Base-by-base conservation (phyloP, 768 basidiomycete genomes). In the Leccinellum rugosiceps region DNA sequence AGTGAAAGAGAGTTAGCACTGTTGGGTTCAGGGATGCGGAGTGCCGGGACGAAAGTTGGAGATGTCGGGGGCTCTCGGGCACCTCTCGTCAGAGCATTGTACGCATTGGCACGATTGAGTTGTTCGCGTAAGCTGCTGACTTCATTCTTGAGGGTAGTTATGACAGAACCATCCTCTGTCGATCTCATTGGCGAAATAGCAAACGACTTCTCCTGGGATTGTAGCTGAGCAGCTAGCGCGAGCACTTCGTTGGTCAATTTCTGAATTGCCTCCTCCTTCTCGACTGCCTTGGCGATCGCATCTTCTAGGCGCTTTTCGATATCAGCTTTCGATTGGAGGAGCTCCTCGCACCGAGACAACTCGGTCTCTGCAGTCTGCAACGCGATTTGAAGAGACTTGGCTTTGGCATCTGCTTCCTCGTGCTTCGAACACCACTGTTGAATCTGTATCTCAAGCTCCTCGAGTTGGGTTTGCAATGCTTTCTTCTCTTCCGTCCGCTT, bases 81-180 rank as follows among this genome's bases (percentile, higher is more conserved):
- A 30, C 88, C 85, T 62, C 87, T 84, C 11, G 92, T 94, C 51
- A 97, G 81, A 15, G 84, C 81, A 64, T 94, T 92, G 64, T 97
- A 82, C 9, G 97, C 93, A 68, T 95, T 94, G n/a, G 93, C 86
- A 31, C 96, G 86, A 65, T 95, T 95, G 62, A 98, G 85, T 69
- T 98, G 96, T 69, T 99, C 97, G 58, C 94, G 92, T 30, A 98
- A 81, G 65, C 77, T 88, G 74, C 88, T 87, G 63, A 99, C 88
- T 78, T 99, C 97, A 63, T 85, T 90, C 74, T 96, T 94, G 65
- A 99, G 83, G 0, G 88, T 88, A 61, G 86, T 77, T 60, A 98
- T 93, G 43, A 96, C 88, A 15, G 90, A 88, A 61, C 78, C 86
- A 67, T 98, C 94, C 63, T 97, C 95, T 5, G 83, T 81, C 48